Evolutionary conservation across 73 alveolate species (phyloP).

Genomic region (Paramecium sonneborni): DNA sequence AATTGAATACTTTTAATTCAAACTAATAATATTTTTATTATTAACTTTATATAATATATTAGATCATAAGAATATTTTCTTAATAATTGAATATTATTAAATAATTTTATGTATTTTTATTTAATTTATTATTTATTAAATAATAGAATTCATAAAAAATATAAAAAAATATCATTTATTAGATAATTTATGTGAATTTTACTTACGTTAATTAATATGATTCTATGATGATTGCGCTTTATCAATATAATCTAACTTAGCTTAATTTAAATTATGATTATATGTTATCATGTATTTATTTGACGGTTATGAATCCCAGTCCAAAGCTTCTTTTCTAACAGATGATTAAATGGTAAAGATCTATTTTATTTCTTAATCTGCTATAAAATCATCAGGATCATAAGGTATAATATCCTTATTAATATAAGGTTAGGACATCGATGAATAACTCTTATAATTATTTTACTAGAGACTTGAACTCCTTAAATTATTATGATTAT

Average conservation of each 20-base stretch:
- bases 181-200: background rate
- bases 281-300: background rate
- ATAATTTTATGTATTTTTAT: too few species aligned
- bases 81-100: too few species aligned
- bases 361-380: background rate
- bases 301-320: background rate
- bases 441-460: background rate
- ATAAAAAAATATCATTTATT: background rate
- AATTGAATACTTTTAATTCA: too few species aligned
- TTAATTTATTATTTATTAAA: too few species aligned
- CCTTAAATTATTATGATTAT: background rate
- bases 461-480: background rate
- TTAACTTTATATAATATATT: too few species aligned
- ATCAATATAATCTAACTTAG: background rate
- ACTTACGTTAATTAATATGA: background rate
- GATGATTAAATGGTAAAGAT: background rate
- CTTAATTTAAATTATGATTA: background rate
- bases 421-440: background rate
- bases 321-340: background rate
- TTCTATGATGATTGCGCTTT: background rate
- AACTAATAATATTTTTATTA: too few species aligned
- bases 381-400: background rate
- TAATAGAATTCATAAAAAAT: too few species aligned
- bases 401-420: background rate
- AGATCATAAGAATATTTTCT: too few species aligned